These are phyloP conservation scores for Pleurotus cornucopiae DNA, from an alignment of 768 basidiomycete species.

Conservation along the genomic window DNA sequence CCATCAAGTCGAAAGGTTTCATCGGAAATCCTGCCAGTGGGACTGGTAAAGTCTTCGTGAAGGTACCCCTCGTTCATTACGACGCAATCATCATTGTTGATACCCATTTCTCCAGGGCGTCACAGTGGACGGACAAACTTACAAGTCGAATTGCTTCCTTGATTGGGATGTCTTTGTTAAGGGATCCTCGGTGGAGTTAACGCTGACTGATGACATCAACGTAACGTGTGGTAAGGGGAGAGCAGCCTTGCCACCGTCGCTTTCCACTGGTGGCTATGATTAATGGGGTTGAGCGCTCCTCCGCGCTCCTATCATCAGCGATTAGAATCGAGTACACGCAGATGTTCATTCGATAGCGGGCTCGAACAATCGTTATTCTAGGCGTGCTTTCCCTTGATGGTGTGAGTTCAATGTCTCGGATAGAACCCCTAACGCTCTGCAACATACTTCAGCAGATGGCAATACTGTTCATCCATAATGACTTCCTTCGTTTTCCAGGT, in stretches of 20 bases:
- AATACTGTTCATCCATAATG: no score
- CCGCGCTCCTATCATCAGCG: no score
- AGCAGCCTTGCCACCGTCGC: conserved; percentile 51
- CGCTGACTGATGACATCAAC: conserved; percentile 48
- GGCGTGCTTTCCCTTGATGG: no score
- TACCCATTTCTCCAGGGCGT: conserved; percentile 37
- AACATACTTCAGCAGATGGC: no score
- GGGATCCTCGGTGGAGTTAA: conserved; percentile 50
- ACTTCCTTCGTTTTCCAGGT: no score
- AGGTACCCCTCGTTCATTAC: conserved; percentile 27
- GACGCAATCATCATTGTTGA: neutral
- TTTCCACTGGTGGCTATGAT: conserved; percentile 60
- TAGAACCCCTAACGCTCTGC: no score
- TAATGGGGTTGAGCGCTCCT: conserved; percentile 15
- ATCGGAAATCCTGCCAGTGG: conserved; percentile 47
- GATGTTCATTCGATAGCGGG: no score
- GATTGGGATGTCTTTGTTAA: conserved; percentile 61
- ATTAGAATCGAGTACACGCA: no score
- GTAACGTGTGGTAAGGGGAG: conserved; percentile 45
- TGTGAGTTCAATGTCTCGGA: no score
- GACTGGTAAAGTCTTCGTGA: conserved; percentile 51
- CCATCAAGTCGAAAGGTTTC: conserved; percentile 46
- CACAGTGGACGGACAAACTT: conserved; percentile 49
- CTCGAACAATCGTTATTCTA: no score
- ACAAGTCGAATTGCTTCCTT: conserved; percentile 61